Evolutionary conservation across 1,139 yeast genomes (phyloP), one percentile per base, ranked within the genome.

Genomic region (Scheffersomyces cryptocercus): DNA sequence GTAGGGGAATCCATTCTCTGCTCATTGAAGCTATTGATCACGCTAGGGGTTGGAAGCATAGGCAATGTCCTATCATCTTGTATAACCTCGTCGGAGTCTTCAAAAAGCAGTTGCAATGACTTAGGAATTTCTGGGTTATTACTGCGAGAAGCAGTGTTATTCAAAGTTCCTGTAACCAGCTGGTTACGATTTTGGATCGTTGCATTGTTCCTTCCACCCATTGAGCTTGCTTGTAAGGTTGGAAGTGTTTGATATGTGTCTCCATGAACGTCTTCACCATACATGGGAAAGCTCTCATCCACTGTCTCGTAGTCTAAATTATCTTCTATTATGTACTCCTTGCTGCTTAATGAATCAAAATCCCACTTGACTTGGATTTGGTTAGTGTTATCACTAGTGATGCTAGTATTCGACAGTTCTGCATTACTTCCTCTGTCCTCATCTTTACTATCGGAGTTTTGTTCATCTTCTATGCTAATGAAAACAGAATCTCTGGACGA

Each of bases 311-410:
- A 52, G 48, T 79, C 76, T 40, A 81, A 78, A 42, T 82, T 85
- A 59, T 82, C 83, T 44, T 85, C 89, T 41, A 82, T 66, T 43
- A 86, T 84, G 56, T 85, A 85, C 52, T 85, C 91, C 33, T 81
- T 76, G 39, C 88, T 79, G 56, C 85, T 83, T 45, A 86, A 65
- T 1, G 93, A 85, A 61, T 87, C 95, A 55, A 88, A 88, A 64
- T 87, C 95, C 95, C 96, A 88, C 62, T 85, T 85, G n/a, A 85
- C 82, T 50, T 81, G 88, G n/a, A 79, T 67, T 37, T 70, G 71
- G 33, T 63, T 67, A 30, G 65, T 70, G 35, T 66, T 49, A 44
- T 11, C 40, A 26, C 11, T 20, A 6, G 13, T 35, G 14, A 28
- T 12, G 14, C 14, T 29, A 6, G 31, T 29, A 20, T 28, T 30